A percentile compares a stretch with the other conserved stretches of the same genome.
Conservation (phyloP, 768 basidiomycete species). For the Boletus pseudo-olivaceus region DNA sequence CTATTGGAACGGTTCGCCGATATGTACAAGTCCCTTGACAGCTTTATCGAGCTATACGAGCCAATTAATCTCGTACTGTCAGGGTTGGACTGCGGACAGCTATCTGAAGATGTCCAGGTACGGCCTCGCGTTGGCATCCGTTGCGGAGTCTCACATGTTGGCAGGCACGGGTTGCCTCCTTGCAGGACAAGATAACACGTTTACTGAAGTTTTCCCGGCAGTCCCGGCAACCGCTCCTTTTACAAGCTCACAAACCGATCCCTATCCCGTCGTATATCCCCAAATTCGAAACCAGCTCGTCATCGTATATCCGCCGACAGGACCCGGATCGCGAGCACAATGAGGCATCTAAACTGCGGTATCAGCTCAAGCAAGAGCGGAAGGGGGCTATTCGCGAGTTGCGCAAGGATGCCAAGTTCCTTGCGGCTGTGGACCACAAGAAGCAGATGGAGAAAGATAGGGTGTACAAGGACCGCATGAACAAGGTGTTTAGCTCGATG, state of each 20-base stretch:
- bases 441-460: slow-evolving; percentile 83
- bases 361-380: slow-evolving; percentile 89
- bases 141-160: slow-evolving; percentile 10
- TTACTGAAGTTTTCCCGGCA: slow-evolving; percentile 71
- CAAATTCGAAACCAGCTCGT: slow-evolving; percentile 80
- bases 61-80: slow-evolving; percentile 63
- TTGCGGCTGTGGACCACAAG: slow-evolving; percentile 84
- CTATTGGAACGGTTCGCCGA: slow-evolving; percentile 69
- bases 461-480: slow-evolving; percentile 78
- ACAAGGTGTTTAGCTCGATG: slow-evolving; percentile 69
- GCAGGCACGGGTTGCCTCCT: slow-evolving; percentile 46
- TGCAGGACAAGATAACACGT: slow-evolving; percentile 50
- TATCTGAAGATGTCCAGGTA: slow-evolving; percentile 59
- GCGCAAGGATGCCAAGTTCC: slow-evolving; percentile 91
- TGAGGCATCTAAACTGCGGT: slow-evolving; percentile 78
- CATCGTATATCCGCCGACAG: slow-evolving; percentile 71
- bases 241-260: slow-evolving; percentile 95
- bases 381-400: slow-evolving; percentile 97
- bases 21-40: slow-evolving; percentile 72
- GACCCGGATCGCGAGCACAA: slow-evolving; percentile 94
- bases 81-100: slow-evolving; percentile 41
- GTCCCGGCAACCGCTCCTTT: slow-evolving; percentile 69
- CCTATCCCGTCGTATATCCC: slow-evolving; percentile 92
- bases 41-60: slow-evolving; percentile 81
- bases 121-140: not conserved